Evolutionary conservation across 768 basidiomycete species (phyloP), one percentile per base, ranked within the genome.

Genomic region (Cystobasidium ongulense): DNA sequence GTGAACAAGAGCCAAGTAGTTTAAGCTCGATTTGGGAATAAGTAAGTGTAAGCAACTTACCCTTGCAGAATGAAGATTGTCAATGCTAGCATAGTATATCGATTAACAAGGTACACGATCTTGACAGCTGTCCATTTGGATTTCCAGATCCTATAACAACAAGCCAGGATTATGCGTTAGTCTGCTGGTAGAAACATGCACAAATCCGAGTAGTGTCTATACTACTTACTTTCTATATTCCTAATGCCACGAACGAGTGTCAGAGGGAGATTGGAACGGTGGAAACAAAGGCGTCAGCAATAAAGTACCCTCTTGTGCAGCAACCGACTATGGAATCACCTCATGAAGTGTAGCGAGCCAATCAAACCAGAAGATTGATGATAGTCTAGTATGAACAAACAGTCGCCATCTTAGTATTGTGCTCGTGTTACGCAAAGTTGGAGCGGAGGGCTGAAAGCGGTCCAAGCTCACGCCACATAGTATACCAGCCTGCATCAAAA

Each of bases 81-180:
- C 36, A 38, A 33, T 4, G 59, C 59, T 5, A 61, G 59, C 59
- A 25, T 61, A 2, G 59, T 8, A 61, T 61, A 61, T 17, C 59
- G 8, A 61, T 25, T 61, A 3, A 61, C 36, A 25, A 61, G 59
- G 59, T 61, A 61, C 18, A 61, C 31, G 59, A 61, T n/a, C 59
- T 61, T 61, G 59, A 61, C 59, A 8, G 36, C 31, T 38, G 59
- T 33, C 36, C 31, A 38, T 61, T 61, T 38, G 13, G 59, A 33
- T 17, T 33, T 33, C 59, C 59, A 61, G 5, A 61, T 61, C 23
- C 59, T 61, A n/a, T 15, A 23, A 50, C 17, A 50, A 17, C 46
- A 50, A n/a, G n/a, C n/a, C n/a, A n/a, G 46, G 7, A 41, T 41
- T 41, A 41, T 41, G 39, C 8, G 39, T 41, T 18, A 41, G 39